Conservation (phyloP, 176 grass and related monocot genomes). For the Areca catechu region DNA sequence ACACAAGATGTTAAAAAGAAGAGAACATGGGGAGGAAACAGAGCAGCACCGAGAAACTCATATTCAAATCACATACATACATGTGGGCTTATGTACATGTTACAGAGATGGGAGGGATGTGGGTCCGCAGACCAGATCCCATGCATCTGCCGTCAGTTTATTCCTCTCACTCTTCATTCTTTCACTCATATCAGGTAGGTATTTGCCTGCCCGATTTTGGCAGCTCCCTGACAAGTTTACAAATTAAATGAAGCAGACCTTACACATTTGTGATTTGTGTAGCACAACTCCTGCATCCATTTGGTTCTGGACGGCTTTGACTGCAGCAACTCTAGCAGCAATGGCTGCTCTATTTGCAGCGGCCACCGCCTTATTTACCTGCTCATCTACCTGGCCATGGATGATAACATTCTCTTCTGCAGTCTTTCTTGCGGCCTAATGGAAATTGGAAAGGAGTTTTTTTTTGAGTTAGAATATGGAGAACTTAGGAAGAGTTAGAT, state of each 20-base stretch:
- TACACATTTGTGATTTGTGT: background rate
- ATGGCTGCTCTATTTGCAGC: conserved; percentile 21
- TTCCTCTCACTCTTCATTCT: background rate
- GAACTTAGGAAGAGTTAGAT: background rate
- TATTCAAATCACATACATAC: background rate
- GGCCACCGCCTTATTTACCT: conserved; percentile 3
- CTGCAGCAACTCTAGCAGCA: conserved; percentile 17
- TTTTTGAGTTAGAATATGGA: too few relatives aligned
- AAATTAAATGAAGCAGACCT: background rate
- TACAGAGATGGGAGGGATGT: background rate
- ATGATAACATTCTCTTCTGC: conserved; percentile 9
- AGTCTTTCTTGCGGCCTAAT: conserved; percentile 3
- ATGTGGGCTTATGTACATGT: background rate
- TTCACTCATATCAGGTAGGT: background rate
- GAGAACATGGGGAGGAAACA: background rate
- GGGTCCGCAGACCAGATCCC: background rate
- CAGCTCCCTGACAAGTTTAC: background rate
- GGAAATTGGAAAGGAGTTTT: too few relatives aligned
- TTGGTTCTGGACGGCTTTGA: conserved; percentile 11
- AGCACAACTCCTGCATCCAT: conserved; percentile 2
- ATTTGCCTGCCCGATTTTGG: background rate
- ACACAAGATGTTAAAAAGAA: background rate
- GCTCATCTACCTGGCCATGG: background rate
- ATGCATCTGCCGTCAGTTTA: background rate
- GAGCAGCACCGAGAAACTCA: background rate